These are phyloP conservation scores for Ogataea hybrid DNA, from an alignment of 1,139 yeast species.

Conservation along the genomic window DNA sequence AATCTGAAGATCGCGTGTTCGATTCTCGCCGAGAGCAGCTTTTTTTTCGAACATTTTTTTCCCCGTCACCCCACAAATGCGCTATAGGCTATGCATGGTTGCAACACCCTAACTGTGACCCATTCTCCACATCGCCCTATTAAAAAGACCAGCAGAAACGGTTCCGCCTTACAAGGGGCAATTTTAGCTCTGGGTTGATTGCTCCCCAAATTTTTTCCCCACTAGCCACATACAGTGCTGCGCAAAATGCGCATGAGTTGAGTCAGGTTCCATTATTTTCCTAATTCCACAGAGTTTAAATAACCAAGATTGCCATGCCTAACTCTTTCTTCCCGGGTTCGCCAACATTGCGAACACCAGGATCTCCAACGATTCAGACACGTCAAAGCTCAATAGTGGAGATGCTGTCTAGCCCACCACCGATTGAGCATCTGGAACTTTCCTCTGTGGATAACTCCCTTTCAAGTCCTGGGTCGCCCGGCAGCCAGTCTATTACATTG, in stretches of 20 bases:
- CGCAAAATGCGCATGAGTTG: slow-evolving; percentile 5
- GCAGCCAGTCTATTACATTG: slow-evolving; percentile 6
- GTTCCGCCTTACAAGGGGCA: background rate
- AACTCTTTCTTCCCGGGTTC: slow-evolving; percentile 34
- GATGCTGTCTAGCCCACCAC: slow-evolving; percentile 81
- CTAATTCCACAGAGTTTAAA: background rate
- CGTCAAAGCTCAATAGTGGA: slow-evolving; percentile 82
- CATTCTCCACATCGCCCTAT: too few relatives aligned
- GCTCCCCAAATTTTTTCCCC: slow-evolving; percentile 5
- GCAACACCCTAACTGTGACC: too few relatives aligned
- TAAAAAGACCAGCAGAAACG: too few relatives aligned
- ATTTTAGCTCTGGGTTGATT: background rate
- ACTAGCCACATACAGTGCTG: slow-evolving; percentile 5
- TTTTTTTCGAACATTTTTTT: slow-evolving; percentile 6
- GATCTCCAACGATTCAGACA: slow-evolving; percentile 34
- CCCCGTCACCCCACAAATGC: background rate
- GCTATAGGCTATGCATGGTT: background rate
- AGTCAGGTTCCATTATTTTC: slow-evolving; percentile 2
- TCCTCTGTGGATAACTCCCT: slow-evolving; percentile 19
- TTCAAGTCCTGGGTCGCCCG: slow-evolving; percentile 20
- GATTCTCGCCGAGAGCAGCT: slow-evolving; percentile 27
- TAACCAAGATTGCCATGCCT: slow-evolving; percentile 12
- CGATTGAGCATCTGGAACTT: slow-evolving; percentile 37
- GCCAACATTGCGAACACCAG: slow-evolving; percentile 36
- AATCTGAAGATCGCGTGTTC: slow-evolving; percentile 29